Conservation (phyloP, 75 land plant species). For the Chamaecyparis obtusa region DNA sequence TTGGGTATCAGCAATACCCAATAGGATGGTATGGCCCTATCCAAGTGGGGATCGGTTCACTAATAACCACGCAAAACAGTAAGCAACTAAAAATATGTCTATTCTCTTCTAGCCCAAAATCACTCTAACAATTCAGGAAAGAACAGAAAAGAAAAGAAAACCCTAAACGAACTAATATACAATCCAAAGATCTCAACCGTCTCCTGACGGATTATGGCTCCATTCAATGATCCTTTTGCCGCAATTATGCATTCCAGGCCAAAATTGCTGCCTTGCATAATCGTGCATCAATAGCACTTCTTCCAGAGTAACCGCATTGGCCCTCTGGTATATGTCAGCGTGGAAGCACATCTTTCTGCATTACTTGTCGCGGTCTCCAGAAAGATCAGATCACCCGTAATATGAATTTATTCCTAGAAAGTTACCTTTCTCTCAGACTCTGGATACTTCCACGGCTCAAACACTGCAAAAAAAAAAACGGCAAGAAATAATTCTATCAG, state of each 20-base stretch:
- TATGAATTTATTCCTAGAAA: background rate
- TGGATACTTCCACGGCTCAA: background rate
- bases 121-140: background rate
- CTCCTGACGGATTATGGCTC: slow-evolving; percentile 2
- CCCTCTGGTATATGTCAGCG: background rate
- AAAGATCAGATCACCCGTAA: background rate
- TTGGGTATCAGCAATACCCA: background rate
- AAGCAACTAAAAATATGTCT: background rate
- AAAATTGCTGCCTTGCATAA: slow-evolving; percentile 1
- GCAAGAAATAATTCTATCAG: background rate
- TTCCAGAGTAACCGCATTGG: background rate
- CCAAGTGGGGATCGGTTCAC: background rate
- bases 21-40: background rate
- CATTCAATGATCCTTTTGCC: background rate
- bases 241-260: background rate
- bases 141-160: too few species aligned
- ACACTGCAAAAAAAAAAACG: background rate
- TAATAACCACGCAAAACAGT: background rate
- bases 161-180: too few species aligned
- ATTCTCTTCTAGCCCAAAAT: background rate
- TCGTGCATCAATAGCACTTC: background rate
- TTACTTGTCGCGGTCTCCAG: background rate
- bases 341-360: slow-evolving; percentile 18
- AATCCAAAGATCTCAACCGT: background rate
- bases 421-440: background rate